These are phyloP conservation scores for Golubevia sp. DNA, from an alignment of 1,284 basidiomycete species.

Conservation along the genomic window DNA sequence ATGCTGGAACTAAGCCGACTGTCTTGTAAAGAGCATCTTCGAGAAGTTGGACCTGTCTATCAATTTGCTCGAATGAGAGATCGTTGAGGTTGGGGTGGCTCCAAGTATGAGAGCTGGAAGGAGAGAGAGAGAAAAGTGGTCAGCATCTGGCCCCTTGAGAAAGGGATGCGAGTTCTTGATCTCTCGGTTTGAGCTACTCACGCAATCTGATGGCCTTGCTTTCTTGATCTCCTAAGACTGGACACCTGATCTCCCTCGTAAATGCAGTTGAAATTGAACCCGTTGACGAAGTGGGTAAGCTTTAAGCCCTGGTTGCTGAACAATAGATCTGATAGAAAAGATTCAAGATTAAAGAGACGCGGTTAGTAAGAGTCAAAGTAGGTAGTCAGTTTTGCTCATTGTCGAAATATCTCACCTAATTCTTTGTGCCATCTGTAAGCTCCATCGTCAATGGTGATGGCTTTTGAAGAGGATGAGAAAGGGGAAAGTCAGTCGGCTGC, in stretches of 20 bases:
- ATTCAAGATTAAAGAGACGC: too few species aligned
- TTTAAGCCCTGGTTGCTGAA: slow-evolving; percentile 18
- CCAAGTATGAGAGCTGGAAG: not conserved
- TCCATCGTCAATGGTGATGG: slow-evolving; percentile 46
- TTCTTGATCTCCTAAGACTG: slow-evolving; percentile 20
- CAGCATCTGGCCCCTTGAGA: not conserved
- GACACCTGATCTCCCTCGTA: slow-evolving; percentile 4
- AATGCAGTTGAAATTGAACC: slow-evolving; percentile 27
- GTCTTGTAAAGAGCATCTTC: slow-evolving; percentile 47
- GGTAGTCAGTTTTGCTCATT: too few species aligned
- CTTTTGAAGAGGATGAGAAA: too few species aligned
- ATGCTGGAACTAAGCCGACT: slow-evolving; percentile 38
- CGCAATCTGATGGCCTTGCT: slow-evolving; percentile 28
- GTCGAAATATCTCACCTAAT: too few species aligned
- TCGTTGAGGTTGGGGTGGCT: slow-evolving; percentile 26
- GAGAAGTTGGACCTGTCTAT: slow-evolving; percentile 33
- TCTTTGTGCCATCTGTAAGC: slow-evolving; percentile 23
- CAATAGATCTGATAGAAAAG: too few species aligned
- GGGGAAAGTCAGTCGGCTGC: too few species aligned
- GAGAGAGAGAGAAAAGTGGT: not conserved
- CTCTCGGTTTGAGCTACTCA: too few species aligned
- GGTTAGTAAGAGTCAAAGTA: too few species aligned
- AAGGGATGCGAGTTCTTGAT: slow-evolving; percentile 38
- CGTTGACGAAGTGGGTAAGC: slow-evolving; percentile 46
- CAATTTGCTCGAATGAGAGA: slow-evolving; percentile 27